These are phyloP conservation scores for Didymella pinodella DNA, from an alignment of 2,329 filamentous ascomycete genomes.

Conservation along the genomic window DNA sequence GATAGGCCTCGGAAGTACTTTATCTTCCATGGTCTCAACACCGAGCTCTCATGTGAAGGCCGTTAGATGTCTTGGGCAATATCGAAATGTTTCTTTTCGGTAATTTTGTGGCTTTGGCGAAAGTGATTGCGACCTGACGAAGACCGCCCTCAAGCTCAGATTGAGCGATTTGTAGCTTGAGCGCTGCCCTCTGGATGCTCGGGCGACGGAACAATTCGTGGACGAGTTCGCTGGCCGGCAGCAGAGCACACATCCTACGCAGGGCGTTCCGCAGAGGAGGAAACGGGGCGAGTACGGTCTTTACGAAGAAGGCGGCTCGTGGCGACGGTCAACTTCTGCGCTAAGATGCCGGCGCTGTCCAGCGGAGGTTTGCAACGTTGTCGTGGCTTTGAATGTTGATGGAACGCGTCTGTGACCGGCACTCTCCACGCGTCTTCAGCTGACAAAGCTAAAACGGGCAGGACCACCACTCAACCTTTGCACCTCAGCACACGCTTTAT, in stretches of 20 bases:
- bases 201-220: neutral
- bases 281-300: neutral
- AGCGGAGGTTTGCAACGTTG: neutral
- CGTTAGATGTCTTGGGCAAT: neutral
- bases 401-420: neutral
- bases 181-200: neutral
- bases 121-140: neutral
- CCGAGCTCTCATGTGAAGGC: constrained; percentile 14
- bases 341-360: neutral
- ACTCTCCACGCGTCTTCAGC: neutral
- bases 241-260: neutral
- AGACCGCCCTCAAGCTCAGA: neutral
- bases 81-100: constrained; percentile 3
- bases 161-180: neutral
- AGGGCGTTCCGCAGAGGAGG: neutral
- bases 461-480: neutral
- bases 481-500: neutral
- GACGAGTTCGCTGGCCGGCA: neutral
- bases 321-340: neutral
- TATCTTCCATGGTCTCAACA: neutral
- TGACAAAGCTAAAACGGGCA: neutral
- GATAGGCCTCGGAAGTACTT: constrained; percentile 13
- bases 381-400: neutral
- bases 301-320: neutral
- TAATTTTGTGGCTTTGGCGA: neutral